Evolutionary conservation across 2,329 filamentous ascomycete species (phyloP).

Genomic region (Fonsecaea pedrosoi): DNA sequence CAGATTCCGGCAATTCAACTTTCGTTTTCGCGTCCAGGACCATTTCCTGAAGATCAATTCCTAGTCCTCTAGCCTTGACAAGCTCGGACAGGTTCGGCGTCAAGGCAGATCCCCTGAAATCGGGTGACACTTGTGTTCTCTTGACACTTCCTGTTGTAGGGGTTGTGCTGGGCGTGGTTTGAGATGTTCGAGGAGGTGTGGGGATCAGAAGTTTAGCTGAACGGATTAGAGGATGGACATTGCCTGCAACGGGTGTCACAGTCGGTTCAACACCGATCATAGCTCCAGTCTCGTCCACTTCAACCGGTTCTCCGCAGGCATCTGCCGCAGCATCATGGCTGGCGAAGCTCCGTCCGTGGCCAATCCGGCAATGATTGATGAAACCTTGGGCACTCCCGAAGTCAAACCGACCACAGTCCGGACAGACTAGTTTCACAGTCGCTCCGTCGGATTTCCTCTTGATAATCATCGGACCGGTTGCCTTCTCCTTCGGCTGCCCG

Average conservation of each 20-base stretch:
- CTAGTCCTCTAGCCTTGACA: constrained; percentile 67
- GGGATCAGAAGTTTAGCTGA: constrained; percentile 57
- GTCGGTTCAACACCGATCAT: constrained; percentile 50
- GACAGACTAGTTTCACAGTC: constrained; percentile 87
- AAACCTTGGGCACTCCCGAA: constrained; percentile 99
- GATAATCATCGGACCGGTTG: constrained; percentile 76
- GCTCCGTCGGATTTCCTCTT: constrained; percentile 82
- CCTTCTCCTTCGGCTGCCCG: constrained; percentile 77
- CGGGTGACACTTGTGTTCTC: constrained; percentile 30
- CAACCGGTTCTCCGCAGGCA: constrained; percentile 82
- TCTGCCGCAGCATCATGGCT: constrained; percentile 94
- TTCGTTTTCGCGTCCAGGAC: constrained; percentile 61
- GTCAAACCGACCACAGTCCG: constrained; percentile 85
- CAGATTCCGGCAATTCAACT: constrained; percentile 49
- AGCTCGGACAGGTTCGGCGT: constrained; percentile 72
- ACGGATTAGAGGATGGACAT: constrained; percentile 68
- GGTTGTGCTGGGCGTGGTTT: not conserved
- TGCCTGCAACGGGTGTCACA: constrained; percentile 49
- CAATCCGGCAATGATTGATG: constrained; percentile 97
- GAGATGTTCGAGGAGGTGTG: constrained; percentile 29
- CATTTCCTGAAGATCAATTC: constrained; percentile 65
- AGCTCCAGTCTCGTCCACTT: constrained; percentile 66
- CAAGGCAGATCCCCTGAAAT: constrained; percentile 44
- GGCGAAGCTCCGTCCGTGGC: constrained; percentile 90
- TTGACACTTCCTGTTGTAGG: not conserved